phyloP scores from a whole-genome alignment of 129 eudicot species.

The Erigeron canadensis region DNA sequence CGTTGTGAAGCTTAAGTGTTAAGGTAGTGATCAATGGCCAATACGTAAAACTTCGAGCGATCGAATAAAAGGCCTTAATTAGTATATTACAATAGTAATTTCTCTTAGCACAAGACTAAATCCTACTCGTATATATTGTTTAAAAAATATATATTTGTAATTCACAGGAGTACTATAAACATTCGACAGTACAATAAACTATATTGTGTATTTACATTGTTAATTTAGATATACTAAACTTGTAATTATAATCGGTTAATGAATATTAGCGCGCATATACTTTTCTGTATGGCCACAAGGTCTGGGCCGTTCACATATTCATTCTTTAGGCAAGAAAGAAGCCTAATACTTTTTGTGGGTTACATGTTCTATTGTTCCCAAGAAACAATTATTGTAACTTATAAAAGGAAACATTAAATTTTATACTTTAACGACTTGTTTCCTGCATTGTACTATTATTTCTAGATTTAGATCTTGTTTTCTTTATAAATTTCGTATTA shows the following conservation, averaged over 20 bases:
- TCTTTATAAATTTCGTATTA: background rate
- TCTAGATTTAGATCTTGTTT: background rate
- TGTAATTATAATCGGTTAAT: background rate
- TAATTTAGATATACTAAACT: too few species aligned
- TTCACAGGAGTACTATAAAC: too few species aligned
- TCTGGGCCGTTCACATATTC: slow-evolving; percentile 11
- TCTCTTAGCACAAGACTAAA: too few species aligned
- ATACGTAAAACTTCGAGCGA: too few species aligned
- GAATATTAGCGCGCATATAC: background rate
- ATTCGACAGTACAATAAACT: too few species aligned
- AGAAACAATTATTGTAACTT: slow-evolving; percentile 12
- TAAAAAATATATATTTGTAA: too few species aligned
- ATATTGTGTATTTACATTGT: too few species aligned
- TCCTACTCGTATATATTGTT: too few species aligned
- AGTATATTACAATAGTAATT: too few species aligned
- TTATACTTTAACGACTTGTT: slow-evolving; percentile 1
- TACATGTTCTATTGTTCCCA: slow-evolving; percentile 17
- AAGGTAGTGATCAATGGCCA: too few species aligned
- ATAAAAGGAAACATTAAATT: background rate
- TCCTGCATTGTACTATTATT: background rate
- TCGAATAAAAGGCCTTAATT: too few species aligned
- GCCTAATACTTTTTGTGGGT: slow-evolving; percentile 3
- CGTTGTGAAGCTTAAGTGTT: too few species aligned
- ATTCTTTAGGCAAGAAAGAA: background rate
- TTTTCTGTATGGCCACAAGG: slow-evolving; percentile 9